These are phyloP conservation scores for Chrysanthemum makinoi DNA, from an alignment of 129 eudicot species.

Conservation along the genomic window DNA sequence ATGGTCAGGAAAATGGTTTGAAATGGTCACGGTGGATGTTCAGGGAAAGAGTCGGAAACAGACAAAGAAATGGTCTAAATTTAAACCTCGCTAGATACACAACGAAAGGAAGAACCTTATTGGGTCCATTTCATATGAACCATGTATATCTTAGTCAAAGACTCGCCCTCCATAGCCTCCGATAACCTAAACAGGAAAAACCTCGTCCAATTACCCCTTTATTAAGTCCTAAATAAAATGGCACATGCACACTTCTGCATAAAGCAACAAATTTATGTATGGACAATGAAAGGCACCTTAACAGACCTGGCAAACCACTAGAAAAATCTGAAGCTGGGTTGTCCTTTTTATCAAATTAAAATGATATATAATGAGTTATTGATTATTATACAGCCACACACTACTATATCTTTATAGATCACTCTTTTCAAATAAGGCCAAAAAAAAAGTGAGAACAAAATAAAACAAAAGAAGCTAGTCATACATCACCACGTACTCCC, in stretches of 20 bases:
- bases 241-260: not conserved
- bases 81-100: no score
- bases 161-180: no score
- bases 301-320: not conserved
- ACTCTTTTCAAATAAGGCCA: slow-evolving; percentile 1
- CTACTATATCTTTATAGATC: slow-evolving; percentile 10
- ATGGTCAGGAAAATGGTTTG: no score
- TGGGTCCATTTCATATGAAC: no score
- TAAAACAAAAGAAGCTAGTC: slow-evolving; percentile 2
- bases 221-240: no score
- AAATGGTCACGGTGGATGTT: no score
- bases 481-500: not conserved
- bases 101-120: no score
- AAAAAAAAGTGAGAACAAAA: not conserved
- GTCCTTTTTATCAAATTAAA: slow-evolving; percentile 4
- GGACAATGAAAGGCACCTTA: slow-evolving; percentile 8
- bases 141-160: no score
- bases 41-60: no score
- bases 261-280: not conserved
- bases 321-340: not conserved
- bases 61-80: no score
- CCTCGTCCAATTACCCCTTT: no score
- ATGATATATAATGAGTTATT: not conserved
- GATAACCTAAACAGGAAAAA: no score
- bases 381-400: slow-evolving; percentile 17